Evolutionary conservation across 192 early-diverging fungal genomes (phyloP).

Genomic region (Podila horticola): DNA sequence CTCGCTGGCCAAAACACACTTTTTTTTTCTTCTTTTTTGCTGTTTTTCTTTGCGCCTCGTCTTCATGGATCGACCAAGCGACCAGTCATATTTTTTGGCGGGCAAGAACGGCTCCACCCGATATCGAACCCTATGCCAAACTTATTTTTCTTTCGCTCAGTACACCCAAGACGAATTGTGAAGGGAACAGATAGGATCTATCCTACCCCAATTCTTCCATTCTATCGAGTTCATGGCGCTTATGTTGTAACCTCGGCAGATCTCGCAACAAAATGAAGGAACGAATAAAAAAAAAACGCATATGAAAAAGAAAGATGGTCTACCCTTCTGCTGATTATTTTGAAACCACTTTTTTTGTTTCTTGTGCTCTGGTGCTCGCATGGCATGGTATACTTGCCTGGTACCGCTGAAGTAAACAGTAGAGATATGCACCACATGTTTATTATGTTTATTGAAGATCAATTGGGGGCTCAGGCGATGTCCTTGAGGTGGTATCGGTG

Average conservation of each 20-base stretch:
- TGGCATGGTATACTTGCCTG: too few relatives aligned
- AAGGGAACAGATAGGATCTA: background rate
- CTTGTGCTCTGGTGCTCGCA: too few relatives aligned
- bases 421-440: too few relatives aligned
- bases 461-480: background rate
- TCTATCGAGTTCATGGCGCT: too few relatives aligned
- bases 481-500: slow-evolving; percentile 16
- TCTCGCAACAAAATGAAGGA: too few relatives aligned
- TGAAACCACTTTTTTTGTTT: too few relatives aligned
- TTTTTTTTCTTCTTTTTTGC: background rate
- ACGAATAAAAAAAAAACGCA: too few relatives aligned
- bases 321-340: too few relatives aligned
- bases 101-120: background rate
- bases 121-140: background rate
- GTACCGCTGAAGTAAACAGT: too few relatives aligned
- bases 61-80: background rate
- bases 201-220: background rate
- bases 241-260: too few relatives aligned
- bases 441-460: background rate
- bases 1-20: background rate
- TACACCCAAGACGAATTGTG: background rate
- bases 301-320: too few relatives aligned
- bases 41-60: background rate
- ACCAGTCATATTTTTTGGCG: background rate
- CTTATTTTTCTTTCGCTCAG: too few relatives aligned